Evolutionary conservation across 306 rosid species (phyloP).

Genomic region (Phaseolus lunatus): DNA sequence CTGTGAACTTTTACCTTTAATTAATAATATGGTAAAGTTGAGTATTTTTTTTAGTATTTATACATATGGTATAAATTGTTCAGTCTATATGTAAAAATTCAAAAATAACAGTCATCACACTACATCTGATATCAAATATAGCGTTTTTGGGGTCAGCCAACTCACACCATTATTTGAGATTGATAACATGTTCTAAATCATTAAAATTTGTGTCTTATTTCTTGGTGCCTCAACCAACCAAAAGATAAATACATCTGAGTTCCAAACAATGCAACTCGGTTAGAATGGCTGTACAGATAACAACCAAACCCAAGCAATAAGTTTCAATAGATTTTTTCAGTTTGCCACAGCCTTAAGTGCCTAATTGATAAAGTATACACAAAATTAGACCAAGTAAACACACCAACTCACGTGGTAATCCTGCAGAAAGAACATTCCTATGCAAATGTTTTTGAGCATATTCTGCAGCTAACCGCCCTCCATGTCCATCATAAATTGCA

Average conservation of each 20-base stretch:
- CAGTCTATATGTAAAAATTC: background rate
- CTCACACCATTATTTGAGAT: background rate
- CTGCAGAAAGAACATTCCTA: constrained; percentile 74
- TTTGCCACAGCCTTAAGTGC: constrained; percentile 34
- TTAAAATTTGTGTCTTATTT: constrained; percentile 24
- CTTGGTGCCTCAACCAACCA: constrained; percentile 27
- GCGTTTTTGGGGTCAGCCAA: no score
- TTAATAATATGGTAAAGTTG: background rate
- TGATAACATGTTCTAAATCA: background rate
- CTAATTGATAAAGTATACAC: constrained; percentile 39
- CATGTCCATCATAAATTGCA: constrained; percentile 93
- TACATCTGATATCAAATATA: no score
- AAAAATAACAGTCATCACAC: background rate
- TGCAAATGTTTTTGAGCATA: constrained; percentile 84
- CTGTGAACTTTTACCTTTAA: background rate
- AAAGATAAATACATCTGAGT: background rate
- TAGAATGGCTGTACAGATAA: constrained; percentile 9
- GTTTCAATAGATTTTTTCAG: constrained; percentile 35
- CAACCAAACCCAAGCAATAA: constrained; percentile 31
- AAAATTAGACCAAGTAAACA: constrained; percentile 83
- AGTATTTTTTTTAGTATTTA: background rate
- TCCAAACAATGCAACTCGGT: constrained; percentile 15
- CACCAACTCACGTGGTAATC: constrained; percentile 99
- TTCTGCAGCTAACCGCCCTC: constrained; percentile 92
- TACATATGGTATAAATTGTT: background rate